These are phyloP conservation scores for Infundibulicybe gibba DNA, from an alignment of 768 basidiomycete species.

Conservation along the genomic window DNA sequence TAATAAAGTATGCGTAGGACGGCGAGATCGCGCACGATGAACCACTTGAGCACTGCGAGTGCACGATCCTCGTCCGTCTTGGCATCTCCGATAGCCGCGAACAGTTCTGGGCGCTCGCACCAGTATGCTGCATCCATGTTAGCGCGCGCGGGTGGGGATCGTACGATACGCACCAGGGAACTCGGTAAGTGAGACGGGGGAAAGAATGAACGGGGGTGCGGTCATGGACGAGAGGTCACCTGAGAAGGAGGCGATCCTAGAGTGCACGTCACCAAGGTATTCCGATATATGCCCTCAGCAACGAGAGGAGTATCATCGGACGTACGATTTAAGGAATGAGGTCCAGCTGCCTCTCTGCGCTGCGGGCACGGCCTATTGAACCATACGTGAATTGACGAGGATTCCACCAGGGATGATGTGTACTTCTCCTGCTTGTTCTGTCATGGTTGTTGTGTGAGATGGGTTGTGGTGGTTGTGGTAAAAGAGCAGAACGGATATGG, in stretches of 20 bases:
- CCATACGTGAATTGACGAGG: conserved; percentile 3
- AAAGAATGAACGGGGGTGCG: conserved; percentile 89
- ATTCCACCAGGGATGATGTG: conserved; percentile 1
- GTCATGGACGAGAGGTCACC: conserved; percentile 85
- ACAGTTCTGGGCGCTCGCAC: conserved; percentile 91
- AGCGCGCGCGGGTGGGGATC: conserved; percentile 2
- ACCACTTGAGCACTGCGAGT: conserved; percentile 89
- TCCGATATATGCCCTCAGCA: background rate
- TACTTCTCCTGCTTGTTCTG: conserved; percentile 25
- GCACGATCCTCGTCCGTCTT: conserved; percentile 69
- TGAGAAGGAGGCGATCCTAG: conserved; percentile 79
- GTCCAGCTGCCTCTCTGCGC: conserved; percentile 87
- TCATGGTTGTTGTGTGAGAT: conserved; percentile 4
- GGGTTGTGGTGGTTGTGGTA: conserved; percentile 1
- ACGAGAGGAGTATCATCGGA: conserved; percentile 9
- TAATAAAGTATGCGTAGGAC: background rate
- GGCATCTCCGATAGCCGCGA: conserved; percentile 82
- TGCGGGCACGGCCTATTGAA: conserved; percentile 74
- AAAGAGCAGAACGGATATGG: background rate
- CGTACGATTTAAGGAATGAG: conserved; percentile 87
- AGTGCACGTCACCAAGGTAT: conserved; percentile 5
- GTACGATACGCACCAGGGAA: conserved; percentile 66
- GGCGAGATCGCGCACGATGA: conserved; percentile 61
- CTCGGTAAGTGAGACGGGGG: conserved; percentile 87
- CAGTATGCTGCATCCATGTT: conserved; percentile 68